phyloP scores from a whole-genome alignment of 177 flowering plant genomes.

The Vitis hybrid region DNA sequence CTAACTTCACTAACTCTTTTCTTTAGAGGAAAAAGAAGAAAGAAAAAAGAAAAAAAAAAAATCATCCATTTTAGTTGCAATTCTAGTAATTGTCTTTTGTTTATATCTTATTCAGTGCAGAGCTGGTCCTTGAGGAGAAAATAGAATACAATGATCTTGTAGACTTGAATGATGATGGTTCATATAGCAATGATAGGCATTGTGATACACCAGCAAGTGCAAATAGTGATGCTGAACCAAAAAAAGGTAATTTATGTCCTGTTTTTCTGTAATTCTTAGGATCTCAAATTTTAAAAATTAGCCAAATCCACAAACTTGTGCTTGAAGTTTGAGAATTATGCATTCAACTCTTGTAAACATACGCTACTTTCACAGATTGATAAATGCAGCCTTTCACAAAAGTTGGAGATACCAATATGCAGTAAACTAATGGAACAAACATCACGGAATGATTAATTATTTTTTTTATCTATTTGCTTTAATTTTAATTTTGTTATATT shows the following conservation, averaged over 20 bases:
- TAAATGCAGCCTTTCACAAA: no score
- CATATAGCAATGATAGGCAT: constrained; percentile 7
- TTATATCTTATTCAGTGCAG: constrained; percentile 53
- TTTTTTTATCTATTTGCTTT: no score
- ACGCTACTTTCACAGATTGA: no score
- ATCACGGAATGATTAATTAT: no score
- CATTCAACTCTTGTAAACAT: no score
- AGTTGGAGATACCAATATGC: no score
- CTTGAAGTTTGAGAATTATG: no score
- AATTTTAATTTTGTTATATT: no score
- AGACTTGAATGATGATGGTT: constrained; percentile 32
- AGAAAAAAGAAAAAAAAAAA: no score
- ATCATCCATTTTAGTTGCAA: not conserved
- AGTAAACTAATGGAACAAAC: no score
- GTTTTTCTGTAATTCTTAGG: not conserved
- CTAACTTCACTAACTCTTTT: not conserved
- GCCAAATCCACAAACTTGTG: no score
- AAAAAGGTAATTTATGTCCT: constrained; percentile 21
- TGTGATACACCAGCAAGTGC: constrained; percentile 14
- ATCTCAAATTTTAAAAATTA: not conserved
- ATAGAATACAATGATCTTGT: constrained; percentile 93
- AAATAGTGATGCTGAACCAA: constrained; percentile 18
- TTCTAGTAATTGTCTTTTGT: not conserved
- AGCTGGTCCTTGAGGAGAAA: constrained; percentile 68
- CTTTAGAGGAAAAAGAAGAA: not conserved